These are phyloP conservation scores for Toxoplasma gondii DNA, from an alignment of 169 alveolate genomes.

Conservation along the genomic window DNA sequence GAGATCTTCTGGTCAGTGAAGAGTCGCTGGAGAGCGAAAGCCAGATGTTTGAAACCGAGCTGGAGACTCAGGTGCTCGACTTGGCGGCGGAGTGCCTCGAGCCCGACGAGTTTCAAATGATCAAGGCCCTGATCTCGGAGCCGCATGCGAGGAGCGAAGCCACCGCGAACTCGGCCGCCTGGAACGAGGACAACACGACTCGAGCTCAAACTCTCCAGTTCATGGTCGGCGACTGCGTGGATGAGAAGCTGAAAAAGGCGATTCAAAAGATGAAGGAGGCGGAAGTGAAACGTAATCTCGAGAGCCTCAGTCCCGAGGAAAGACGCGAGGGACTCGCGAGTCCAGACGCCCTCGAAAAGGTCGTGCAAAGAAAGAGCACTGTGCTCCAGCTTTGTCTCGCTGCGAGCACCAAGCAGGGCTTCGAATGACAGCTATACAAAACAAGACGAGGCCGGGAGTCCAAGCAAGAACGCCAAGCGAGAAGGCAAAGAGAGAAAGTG, in stretches of 20 bases:
- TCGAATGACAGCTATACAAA: neutral
- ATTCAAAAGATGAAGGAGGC: constrained; percentile 27
- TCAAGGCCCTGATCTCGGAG: constrained; percentile 23
- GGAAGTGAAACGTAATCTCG: constrained; percentile 5
- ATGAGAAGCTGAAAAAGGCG: constrained; percentile 1
- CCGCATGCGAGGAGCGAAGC: neutral
- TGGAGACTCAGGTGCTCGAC: constrained; percentile 40
- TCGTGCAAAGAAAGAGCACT: constrained; percentile 11
- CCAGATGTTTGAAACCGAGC: neutral
- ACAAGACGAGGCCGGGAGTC: neutral
- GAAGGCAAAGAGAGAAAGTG: neutral
- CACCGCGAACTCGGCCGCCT: neutral
- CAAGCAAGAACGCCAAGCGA: neutral
- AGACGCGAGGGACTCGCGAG: neutral
- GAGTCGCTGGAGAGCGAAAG: constrained; percentile 37
- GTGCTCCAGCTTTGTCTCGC: constrained; percentile 31
- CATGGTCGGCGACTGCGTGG: neutral
- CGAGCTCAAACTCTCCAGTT: neutral
- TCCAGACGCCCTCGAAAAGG: constrained; percentile 5
- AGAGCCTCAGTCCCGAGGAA: constrained; percentile 5
- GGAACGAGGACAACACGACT: neutral
- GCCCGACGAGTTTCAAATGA: neutral
- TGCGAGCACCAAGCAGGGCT: constrained; percentile 22
- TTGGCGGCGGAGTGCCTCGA: constrained; percentile 37
- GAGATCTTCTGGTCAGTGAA: constrained; percentile 37